Evolutionary conservation across 148 eudicot species (phyloP).

Genomic region (Oxyria digyna): DNA sequence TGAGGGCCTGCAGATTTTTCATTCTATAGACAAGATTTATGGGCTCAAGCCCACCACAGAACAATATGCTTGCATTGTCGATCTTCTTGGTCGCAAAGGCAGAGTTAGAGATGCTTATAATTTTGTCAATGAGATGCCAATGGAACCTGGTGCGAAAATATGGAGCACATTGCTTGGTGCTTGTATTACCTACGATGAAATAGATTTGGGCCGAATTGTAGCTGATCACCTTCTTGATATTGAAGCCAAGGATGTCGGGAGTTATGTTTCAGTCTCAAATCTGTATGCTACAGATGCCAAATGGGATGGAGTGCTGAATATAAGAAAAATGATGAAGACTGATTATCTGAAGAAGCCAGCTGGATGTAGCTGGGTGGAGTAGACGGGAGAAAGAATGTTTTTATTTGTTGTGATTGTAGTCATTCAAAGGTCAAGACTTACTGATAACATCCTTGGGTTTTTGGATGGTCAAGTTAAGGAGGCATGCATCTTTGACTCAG

Average conservation of each 20-base stretch:
- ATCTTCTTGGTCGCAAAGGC: conserved; percentile 69
- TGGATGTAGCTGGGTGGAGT: conserved; percentile 44
- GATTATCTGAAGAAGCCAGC: conserved; percentile 44
- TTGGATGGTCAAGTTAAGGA: conserved; percentile 24
- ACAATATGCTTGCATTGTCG: conserved; percentile 65
- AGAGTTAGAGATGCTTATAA: conserved; percentile 38
- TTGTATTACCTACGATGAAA: conserved; percentile 49
- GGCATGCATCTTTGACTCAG: too few relatives aligned
- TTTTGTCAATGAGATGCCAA: conserved; percentile 45
- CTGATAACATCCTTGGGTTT: conserved; percentile 10
- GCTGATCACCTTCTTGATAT: conserved; percentile 32
- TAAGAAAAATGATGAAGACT: conserved; percentile 42
- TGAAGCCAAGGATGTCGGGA: conserved; percentile 35
- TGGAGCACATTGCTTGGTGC: conserved; percentile 59
- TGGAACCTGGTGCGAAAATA: conserved; percentile 42
- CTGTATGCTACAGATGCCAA: conserved; percentile 49
- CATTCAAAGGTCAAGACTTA: conserved; percentile 13
- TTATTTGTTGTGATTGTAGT: conserved; percentile 31
- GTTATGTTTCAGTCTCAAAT: conserved; percentile 59
- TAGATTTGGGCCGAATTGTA: conserved; percentile 38
- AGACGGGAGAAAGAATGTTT: conserved; percentile 24
- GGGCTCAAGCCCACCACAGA: conserved; percentile 42
- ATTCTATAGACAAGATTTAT: conserved; percentile 36
- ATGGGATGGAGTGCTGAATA: conserved; percentile 63
- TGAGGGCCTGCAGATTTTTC: conserved; percentile 53